A percentile compares a stretch with the other conserved stretches of the same genome.
phyloP scores from a whole-genome alignment of 192 early-diverging fungal species.

The Spizellomyces punctatus region DNA sequence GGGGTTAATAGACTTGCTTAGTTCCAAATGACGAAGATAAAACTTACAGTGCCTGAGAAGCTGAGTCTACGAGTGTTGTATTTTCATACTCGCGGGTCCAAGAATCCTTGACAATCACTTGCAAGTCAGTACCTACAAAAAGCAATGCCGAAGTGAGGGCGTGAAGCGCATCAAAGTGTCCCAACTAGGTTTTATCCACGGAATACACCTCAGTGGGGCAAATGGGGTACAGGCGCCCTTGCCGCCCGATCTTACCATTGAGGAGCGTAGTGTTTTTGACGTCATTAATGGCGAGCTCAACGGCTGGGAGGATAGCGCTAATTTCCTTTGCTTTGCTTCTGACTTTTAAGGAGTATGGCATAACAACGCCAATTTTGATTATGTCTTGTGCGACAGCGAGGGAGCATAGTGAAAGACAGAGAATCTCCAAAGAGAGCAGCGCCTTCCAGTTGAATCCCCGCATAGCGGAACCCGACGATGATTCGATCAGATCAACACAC shows the following conservation, averaged over 20 bases:
- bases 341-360: constrained; percentile 1
- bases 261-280: neutral
- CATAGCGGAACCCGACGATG: too few relatives aligned
- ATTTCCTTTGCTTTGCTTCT: neutral
- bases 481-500: too few relatives aligned
- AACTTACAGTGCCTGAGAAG: neutral
- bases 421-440: too few relatives aligned
- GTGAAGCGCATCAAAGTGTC: too few relatives aligned
- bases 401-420: too few relatives aligned
- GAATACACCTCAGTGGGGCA: too few relatives aligned
- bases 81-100: neutral
- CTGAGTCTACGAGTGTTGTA: neutral
- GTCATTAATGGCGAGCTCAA: neutral
- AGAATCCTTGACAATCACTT: neutral
- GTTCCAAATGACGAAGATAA: too few relatives aligned
- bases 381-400: neutral
- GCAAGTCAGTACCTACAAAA: neutral
- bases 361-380: constrained; percentile 1
- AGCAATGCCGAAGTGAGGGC: neutral
- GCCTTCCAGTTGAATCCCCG: too few relatives aligned
- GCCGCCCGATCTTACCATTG: too few relatives aligned
- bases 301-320: neutral
- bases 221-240: too few relatives aligned
- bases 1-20: too few relatives aligned
- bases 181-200: too few relatives aligned